Percentiles rank a stretch among this genome's conserved stretches.
These are phyloP conservation scores for Dothideomycetes sp. DNA, from an alignment of 2,329 filamentous ascomycete species.

Conservation along the genomic window DNA sequence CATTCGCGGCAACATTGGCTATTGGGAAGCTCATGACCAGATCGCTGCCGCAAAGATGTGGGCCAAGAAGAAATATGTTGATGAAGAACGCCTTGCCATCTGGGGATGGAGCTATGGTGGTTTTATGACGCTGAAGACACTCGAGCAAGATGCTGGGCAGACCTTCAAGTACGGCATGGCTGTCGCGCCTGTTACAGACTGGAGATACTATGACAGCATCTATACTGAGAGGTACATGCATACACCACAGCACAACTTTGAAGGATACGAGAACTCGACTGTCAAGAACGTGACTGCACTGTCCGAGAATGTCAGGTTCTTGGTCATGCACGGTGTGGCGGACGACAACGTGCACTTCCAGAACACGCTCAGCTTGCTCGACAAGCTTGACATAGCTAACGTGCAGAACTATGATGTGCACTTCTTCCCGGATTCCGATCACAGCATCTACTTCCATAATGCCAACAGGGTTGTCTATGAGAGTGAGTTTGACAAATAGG, in stretches of 20 bases:
- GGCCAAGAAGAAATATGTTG: slow-evolving; percentile 73
- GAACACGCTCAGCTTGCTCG: slow-evolving; percentile 79
- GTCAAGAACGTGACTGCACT: slow-evolving; percentile 69
- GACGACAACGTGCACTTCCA: slow-evolving; percentile 98
- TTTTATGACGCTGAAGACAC: slow-evolving; percentile 88
- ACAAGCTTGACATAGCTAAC: slow-evolving; percentile 69
- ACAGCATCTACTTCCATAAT: slow-evolving; percentile 90
- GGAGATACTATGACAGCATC: slow-evolving; percentile 86
- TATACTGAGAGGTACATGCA: slow-evolving; percentile 98
- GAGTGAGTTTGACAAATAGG: slow-evolving; percentile 52
- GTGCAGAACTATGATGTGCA: slow-evolving; percentile 95
- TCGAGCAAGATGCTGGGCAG: slow-evolving; percentile 78
- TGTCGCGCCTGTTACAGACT: slow-evolving; percentile 96
- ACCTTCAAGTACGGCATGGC: slow-evolving; percentile 98
- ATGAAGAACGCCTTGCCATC: slow-evolving; percentile 72
- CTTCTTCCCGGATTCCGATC: slow-evolving; percentile 92
- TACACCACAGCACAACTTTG: slow-evolving; percentile 71
- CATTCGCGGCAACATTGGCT: slow-evolving; percentile 73
- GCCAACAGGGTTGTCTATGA: slow-evolving; percentile 87
- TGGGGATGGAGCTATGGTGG: slow-evolving; percentile 99
- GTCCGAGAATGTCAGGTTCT: slow-evolving; percentile 68
- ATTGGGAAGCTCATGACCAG: slow-evolving; percentile 80
- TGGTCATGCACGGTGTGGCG: slow-evolving; percentile 91
- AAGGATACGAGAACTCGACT: slow-evolving; percentile 66
- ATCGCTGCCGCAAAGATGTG: slow-evolving; percentile 83